A percentile compares a stretch with the other conserved stretches of the same genome.
Evolutionary conservation across 208 protist genomes (phyloP).

Genomic region (Trypanosoma brucei): DNA sequence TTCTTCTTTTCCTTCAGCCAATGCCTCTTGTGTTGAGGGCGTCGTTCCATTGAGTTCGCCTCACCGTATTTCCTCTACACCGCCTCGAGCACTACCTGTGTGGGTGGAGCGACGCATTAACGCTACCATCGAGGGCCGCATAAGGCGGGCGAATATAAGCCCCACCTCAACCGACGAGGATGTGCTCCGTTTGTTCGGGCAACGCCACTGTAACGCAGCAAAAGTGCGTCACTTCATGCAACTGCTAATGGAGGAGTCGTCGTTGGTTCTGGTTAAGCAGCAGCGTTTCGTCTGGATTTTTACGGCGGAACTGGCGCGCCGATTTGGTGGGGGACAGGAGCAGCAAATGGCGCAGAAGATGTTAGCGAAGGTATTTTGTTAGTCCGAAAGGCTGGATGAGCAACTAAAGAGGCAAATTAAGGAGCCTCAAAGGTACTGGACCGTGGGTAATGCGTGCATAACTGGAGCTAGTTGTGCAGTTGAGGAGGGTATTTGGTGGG

Average conservation of each 20-base stretch:
- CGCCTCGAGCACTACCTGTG: constrained; percentile 12
- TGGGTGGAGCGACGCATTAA: constrained; percentile 42
- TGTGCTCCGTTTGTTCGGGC: constrained; percentile 51
- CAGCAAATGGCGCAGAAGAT: constrained; percentile 17
- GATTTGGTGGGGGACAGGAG: constrained; percentile 40
- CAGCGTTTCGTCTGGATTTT: constrained; percentile 47
- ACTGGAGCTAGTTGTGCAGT: too few relatives aligned
- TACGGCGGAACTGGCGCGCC: constrained; percentile 28
- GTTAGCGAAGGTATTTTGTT: constrained; percentile 34
- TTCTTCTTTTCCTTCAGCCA: not conserved
- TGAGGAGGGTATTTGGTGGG: too few relatives aligned
- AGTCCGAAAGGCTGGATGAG: not conserved
- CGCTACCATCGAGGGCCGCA: constrained; percentile 22
- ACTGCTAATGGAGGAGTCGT: constrained; percentile 26
- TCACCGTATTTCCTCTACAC: not conserved
- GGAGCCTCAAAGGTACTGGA: not conserved
- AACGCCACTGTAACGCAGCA: constrained; percentile 40
- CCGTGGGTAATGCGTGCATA: too few relatives aligned
- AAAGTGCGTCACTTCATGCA: constrained; percentile 42
- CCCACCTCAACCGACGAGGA: constrained; percentile 31
- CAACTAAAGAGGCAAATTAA: not conserved
- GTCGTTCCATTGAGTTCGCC: constrained; percentile 2
- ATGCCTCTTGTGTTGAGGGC: not conserved
- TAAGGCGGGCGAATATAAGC: constrained; percentile 20
- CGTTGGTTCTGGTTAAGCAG: constrained; percentile 27